Base-by-base conservation (phyloP, 1,139 yeast species). In the Scheffersomyces quercinus region DNA sequence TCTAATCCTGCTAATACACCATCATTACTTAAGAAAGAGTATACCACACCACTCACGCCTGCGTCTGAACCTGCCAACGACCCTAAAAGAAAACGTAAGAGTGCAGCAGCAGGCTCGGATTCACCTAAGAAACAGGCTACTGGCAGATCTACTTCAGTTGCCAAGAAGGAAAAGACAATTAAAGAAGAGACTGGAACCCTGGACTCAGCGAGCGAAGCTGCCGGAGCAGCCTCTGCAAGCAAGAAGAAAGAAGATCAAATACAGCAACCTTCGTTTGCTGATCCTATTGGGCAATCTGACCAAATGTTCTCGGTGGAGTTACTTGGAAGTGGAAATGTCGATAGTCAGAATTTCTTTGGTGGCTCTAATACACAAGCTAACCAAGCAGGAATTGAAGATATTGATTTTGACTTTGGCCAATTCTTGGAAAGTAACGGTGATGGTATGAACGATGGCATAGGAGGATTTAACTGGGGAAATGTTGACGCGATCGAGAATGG, bases 391-490 rank as follows among this genome's bases (percentile, higher is more conserved):
- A 59, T 69, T 45, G 79, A 72, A 39, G 79, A 74, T 40, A 76
- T 77, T 45, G 83, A 77, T 52, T 79, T 80, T 58, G 83, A 79
- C 53, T 78, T 79, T 54, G 77, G 77, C 47, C 73, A 71, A 53
- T 70, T 79, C 46, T 67, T 79, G 56, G 77, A 75, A 42, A 71
- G 74, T 2, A 68, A 64, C 43, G 76, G 70, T 24, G 70, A 65
- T 39, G 64, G 55, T 20, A 65, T 63, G 56, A 67, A 58, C 47
- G 77, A 72, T 49, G 63, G 68, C 13, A 68, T 72, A 29, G 70
- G 65, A 35, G 77, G 73, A 11, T 77, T 77, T 54, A 73, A 67
- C 52, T 79, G 84, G 84, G 78, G 76, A n/a, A 77, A 74, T 43
- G 80, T 73, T 16, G 79, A 73, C 52, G 72, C 78, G 3, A 70